Conservation (phyloP, 306 rosid species). For the Quercus alba region DNA sequence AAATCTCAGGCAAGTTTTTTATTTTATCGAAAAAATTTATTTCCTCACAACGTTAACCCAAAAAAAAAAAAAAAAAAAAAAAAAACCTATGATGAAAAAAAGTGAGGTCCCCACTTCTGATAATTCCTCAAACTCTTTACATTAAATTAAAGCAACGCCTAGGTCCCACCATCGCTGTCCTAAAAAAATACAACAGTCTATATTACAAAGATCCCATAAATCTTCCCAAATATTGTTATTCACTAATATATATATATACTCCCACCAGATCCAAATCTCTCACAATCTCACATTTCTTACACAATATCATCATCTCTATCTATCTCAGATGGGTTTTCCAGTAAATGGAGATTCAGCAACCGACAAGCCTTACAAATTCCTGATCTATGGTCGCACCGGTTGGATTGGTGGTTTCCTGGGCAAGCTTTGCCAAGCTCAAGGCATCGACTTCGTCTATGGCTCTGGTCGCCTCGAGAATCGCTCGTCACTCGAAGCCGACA, state of each 20-base stretch:
- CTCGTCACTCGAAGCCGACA: constrained; percentile 59
- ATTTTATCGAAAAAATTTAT: no score
- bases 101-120: no score
- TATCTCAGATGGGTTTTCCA: constrained; percentile 54
- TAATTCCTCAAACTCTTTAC: no score
- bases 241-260: neutral
- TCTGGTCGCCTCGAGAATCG: constrained; percentile 77
- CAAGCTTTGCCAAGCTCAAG: constrained; percentile 50
- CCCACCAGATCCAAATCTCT: constrained; percentile 11
- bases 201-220: neutral
- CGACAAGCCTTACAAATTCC: constrained; percentile 44
- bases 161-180: neutral
- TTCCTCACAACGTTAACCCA: no score
- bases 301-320: neutral
- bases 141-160: no score
- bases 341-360: constrained; percentile 37
- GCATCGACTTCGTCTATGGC: constrained; percentile 50
- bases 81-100: no score
- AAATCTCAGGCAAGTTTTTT: no score
- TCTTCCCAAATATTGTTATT: neutral
- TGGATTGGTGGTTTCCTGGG: constrained; percentile 92
- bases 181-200: neutral
- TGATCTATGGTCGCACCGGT: constrained; percentile 82
- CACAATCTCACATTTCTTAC: neutral
- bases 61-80: no score